A percentile compares a stretch with the other conserved stretches of the same genome.
These are phyloP conservation scores for Babesia divergens DNA, from an alignment of 169 alveolate genomes.

Conservation along the genomic window DNA sequence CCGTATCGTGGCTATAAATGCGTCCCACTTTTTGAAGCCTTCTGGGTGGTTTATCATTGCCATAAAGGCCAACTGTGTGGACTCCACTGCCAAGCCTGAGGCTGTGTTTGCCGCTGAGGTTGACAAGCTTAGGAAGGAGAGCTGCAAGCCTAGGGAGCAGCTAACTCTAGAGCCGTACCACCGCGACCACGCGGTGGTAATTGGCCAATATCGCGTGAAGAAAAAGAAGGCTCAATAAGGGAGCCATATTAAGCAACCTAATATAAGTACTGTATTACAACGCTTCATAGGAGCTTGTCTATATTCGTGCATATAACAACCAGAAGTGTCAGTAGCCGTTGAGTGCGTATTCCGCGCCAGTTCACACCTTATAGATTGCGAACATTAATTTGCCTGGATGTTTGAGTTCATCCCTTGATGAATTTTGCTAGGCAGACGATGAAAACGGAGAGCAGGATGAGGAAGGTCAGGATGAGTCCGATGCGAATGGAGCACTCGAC, in stretches of 20 bases:
- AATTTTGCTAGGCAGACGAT: conserved; percentile 12
- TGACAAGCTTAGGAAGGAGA: conserved; percentile 90
- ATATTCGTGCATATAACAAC: neutral
- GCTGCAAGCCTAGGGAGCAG: conserved; percentile 94
- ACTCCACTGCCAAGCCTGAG: conserved; percentile 97
- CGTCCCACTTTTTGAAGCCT: conserved; percentile 93
- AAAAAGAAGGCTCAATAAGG: conserved; percentile 69
- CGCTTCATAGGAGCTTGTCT: no score
- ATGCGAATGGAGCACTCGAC: conserved; percentile 53
- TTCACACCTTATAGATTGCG: no score
- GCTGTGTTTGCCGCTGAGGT: conserved; percentile 91
- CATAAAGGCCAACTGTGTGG: conserved; percentile 98
- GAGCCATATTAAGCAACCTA: neutral
- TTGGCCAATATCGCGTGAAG: conserved; percentile 92
- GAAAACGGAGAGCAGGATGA: conserved; percentile 27
- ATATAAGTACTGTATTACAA: no score
- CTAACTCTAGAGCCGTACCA: conserved; percentile 97
- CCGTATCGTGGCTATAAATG: conserved; percentile 94
- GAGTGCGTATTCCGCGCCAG: neutral
- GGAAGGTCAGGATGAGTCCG: conserved; percentile 21
- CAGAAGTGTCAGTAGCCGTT: neutral
- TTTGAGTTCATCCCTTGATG: no score
- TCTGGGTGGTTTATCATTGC: conserved; percentile 98
- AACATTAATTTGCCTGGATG: no score
- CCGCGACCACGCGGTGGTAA: conserved; percentile 96